Evolutionary conservation across 768 basidiomycete genomes (phyloP).

Genomic region (Leccinum incarnatum): DNA sequence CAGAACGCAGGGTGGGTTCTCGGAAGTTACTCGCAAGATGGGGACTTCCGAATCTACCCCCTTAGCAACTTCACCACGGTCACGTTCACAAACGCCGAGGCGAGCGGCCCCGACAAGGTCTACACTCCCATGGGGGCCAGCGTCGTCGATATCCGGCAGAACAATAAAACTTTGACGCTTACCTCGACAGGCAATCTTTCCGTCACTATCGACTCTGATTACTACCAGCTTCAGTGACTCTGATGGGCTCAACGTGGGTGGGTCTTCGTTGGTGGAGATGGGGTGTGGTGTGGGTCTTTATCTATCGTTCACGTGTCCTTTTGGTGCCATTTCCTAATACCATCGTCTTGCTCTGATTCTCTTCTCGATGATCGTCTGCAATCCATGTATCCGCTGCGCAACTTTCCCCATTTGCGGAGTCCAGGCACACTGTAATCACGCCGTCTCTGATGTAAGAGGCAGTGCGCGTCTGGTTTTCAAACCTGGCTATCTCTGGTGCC

Average conservation of each 20-base stretch:
- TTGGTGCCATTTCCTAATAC: not conserved
- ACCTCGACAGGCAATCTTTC: not conserved
- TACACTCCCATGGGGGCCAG: not conserved
- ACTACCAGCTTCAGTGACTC: not conserved
- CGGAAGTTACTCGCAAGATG: not conserved
- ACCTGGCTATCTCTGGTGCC: too few relatives aligned
- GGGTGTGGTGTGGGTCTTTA: not conserved
- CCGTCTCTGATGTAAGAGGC: too few relatives aligned
- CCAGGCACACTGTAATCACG: not conserved
- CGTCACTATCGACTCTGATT: not conserved
- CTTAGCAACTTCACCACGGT: conserved; percentile 8
- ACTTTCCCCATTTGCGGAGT: not conserved
- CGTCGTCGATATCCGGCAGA: conserved; percentile 2
- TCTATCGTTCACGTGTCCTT: not conserved
- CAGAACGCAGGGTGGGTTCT: conserved; percentile 10
- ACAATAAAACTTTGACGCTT: not conserved
- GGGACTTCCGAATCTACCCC: not conserved
- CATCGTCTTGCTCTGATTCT: not conserved
- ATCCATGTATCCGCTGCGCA: not conserved
- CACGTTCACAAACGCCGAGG: conserved; percentile 4
- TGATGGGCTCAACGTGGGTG: not conserved
- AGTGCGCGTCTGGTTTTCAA: too few relatives aligned
- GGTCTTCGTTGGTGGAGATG: not conserved
- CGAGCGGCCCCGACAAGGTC: not conserved
- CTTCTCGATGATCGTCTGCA: not conserved